These are phyloP conservation scores for Penicillium salamii DNA, from an alignment of 495 filamentous ascomycete genomes.

Conservation along the genomic window DNA sequence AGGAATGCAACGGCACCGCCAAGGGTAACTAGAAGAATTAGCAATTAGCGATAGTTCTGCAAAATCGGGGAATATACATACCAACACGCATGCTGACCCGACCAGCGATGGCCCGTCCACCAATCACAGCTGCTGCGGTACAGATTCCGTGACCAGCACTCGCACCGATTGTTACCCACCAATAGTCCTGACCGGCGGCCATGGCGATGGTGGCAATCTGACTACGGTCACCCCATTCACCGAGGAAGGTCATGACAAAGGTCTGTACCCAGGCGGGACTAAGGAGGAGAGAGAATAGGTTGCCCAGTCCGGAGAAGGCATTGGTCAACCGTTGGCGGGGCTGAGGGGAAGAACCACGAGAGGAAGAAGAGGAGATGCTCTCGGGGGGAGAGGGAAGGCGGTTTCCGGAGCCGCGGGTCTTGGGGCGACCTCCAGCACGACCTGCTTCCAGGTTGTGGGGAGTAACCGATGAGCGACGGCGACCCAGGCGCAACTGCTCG, in stretches of 20 bases:
- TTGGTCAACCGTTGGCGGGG: constrained; percentile 38
- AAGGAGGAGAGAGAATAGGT: constrained; percentile 81
- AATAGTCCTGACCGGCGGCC: constrained; percentile 97
- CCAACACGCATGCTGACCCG: constrained; percentile 93
- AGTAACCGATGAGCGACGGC: constrained; percentile 51
- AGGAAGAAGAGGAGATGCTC: constrained; percentile 54
- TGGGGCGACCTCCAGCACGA: constrained; percentile 38
- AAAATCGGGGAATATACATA: constrained; percentile 51
- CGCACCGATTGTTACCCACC: constrained; percentile 95
- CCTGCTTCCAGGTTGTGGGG: constrained; percentile 51
- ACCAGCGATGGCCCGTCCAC: constrained; percentile 87
- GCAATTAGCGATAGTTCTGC: constrained; percentile 15
- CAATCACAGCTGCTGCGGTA: constrained; percentile 89
- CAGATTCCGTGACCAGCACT: constrained; percentile 84
- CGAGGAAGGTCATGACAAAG: constrained; percentile 97
- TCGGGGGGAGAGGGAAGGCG: constrained; percentile 54
- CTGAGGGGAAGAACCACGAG: constrained; percentile 56
- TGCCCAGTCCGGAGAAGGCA: constrained; percentile 65
- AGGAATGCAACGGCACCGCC: constrained; percentile 93
- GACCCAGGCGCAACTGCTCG: constrained; percentile 51
- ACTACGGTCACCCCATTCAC: constrained; percentile 96
- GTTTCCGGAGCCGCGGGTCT: constrained; percentile 43
- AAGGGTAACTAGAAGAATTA: constrained; percentile 67
- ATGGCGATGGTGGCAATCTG: constrained; percentile 99
- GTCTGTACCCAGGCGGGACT: constrained; percentile 98